These are phyloP conservation scores for Cystobasidium slooffiae DNA, from an alignment of 1,284 basidiomycete genomes.

Conservation along the genomic window DNA sequence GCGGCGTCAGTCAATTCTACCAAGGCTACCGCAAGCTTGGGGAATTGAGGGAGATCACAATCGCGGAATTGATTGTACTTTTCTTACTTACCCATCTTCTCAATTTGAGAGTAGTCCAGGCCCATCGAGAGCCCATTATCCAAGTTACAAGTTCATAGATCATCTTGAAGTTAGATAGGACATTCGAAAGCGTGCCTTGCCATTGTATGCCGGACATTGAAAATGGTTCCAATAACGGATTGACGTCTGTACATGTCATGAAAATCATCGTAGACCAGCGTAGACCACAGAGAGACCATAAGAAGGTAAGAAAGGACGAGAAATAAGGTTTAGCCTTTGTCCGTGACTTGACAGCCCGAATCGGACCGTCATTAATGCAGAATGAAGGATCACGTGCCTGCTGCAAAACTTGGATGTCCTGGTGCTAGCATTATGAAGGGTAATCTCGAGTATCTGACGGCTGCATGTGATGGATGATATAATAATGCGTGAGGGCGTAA, in stretches of 20 bases:
- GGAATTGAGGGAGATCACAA: not conserved
- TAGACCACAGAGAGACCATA: too few relatives aligned
- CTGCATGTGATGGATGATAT: not conserved
- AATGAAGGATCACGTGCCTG: slow-evolving; percentile 6
- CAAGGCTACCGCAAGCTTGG: not conserved
- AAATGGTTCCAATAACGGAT: slow-evolving; percentile 21
- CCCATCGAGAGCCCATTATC: slow-evolving; percentile 19
- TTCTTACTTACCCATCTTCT: slow-evolving; percentile 25
- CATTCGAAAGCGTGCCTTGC: slow-evolving; percentile 10
- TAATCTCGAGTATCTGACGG: slow-evolving; percentile 27
- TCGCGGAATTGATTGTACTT: too few relatives aligned
- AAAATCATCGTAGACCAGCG: too few relatives aligned
- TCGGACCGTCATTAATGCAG: not conserved
- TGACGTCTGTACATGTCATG: slow-evolving; percentile 32
- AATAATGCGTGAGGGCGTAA: too few relatives aligned
- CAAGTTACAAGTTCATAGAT: slow-evolving; percentile 26
- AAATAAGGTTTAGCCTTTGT: not conserved
- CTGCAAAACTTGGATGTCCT: slow-evolving; percentile 39
- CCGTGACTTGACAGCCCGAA: too few relatives aligned
- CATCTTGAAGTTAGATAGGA: slow-evolving; percentile 13
- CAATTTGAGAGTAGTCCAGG: slow-evolving; percentile 23
- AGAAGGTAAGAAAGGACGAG: not conserved
- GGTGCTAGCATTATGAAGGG: slow-evolving; percentile 33
- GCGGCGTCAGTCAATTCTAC: not conserved
- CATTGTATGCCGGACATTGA: slow-evolving; percentile 40